These are phyloP conservation scores for Starmerella sirachaensis DNA, from an alignment of 805 yeast species.

Conservation along the genomic window DNA sequence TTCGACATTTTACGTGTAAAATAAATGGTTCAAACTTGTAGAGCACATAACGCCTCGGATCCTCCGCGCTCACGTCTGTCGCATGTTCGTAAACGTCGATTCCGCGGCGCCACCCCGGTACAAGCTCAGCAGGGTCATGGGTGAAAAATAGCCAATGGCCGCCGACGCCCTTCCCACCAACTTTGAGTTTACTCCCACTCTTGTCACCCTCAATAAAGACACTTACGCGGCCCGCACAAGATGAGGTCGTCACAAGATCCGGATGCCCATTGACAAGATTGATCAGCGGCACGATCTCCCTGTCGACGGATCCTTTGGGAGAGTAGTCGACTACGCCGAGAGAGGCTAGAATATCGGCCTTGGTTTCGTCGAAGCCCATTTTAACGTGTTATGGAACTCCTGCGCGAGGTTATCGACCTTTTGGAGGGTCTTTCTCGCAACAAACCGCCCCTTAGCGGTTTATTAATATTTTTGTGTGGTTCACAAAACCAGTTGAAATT, in stretches of 20 bases:
- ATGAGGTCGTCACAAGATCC: constrained; percentile 74
- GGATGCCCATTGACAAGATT: constrained; percentile 47
- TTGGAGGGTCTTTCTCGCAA: too few species aligned
- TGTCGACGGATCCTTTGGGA: constrained; percentile 82
- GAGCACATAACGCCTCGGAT: constrained; percentile 44
- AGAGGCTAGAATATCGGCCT: constrained; percentile 20
- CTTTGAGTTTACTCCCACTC: constrained; percentile 27
- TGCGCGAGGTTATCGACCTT: too few species aligned
- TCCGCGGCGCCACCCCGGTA: constrained; percentile 25
- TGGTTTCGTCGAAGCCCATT: constrained; percentile 18
- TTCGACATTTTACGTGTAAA: constrained; percentile 69
- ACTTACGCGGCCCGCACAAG: constrained; percentile 79
- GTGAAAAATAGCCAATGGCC: constrained; percentile 77
- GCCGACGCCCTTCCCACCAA: constrained; percentile 77
- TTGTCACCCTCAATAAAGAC: constrained; percentile 70
- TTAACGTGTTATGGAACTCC: too few species aligned
- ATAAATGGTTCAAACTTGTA: constrained; percentile 80
- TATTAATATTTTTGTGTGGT: too few species aligned
- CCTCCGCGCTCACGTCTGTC: constrained; percentile 4
- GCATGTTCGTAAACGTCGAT: constrained; percentile 18
- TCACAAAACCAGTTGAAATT: too few species aligned
- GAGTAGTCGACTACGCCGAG: constrained; percentile 35
- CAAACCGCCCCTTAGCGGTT: too few species aligned
- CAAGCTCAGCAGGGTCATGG: constrained; percentile 43
- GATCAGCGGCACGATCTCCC: constrained; percentile 59